Base-by-base conservation (phyloP, 306 rosid genomes). In the Cicer bijugum region DNA sequence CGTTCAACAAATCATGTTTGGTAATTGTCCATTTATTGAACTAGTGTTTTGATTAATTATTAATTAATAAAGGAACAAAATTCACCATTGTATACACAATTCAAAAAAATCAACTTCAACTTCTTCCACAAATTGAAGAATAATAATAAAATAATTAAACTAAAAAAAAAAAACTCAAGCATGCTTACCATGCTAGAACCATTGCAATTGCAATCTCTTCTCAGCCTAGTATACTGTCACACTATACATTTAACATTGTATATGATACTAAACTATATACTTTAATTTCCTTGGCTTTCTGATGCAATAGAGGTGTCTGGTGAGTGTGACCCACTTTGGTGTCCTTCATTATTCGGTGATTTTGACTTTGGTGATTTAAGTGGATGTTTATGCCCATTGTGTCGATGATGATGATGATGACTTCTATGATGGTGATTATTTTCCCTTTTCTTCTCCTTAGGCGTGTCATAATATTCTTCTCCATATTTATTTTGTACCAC, bases 271-370 rank as follows among this genome's bases (percentile, higher is more conserved):
- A 16, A 71, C 82, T 78, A 86, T 5, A 68, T 59, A 28, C 19
- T 42, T 33, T 35, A 35, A 59, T 74, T 42, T 75, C 76, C 73
- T 59, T 80, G 80, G 37, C 67, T 44, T 72, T 6, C 8, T 78
- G 85, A 81, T 64, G 83, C 78, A 80, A 59, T 0, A 71, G 88
- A 2, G 78, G 87, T 75, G 6, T 80, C 84, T 1, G 76, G 81
- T 19, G 97, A 90, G 68, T 58, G 82, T 7, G 85, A 74, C n/a
- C 79, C 85, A 14, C 77, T 82, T 35, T 62, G 77, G 19, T 37
- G 75, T 19, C 40, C 44, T 50, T 38, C 74, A 48, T 44, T 78
- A 5, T 80, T 82, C 2, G 86, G 82, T 2, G 86, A 60, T 5
- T 16, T 55, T 9, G 96, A 78, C 59, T 61, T 86, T 0, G 96